phyloP scores from a whole-genome alignment of 2,329 filamentous ascomycete genomes.

The Fusarium albidum region DNA sequence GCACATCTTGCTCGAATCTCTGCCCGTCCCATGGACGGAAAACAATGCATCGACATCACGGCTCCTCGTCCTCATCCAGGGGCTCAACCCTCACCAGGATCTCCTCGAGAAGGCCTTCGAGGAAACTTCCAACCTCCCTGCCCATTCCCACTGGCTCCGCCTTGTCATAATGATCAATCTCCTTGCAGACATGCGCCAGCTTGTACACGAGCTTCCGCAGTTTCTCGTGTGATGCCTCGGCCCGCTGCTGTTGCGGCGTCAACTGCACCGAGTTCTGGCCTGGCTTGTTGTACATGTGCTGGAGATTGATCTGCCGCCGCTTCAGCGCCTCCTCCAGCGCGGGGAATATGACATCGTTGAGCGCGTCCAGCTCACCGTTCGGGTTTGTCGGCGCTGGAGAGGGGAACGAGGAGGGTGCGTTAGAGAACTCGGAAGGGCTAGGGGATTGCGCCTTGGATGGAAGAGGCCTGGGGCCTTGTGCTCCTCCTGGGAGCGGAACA shows the following conservation, averaged over 20 bases:
- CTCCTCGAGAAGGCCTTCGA: constrained; percentile 94
- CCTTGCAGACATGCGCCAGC: constrained; percentile 81
- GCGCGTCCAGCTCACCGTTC: constrained; percentile 79
- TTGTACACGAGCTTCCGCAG: constrained; percentile 84
- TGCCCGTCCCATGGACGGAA: background rate
- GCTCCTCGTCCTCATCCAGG: constrained; percentile 73
- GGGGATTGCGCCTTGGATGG: constrained; percentile 45
- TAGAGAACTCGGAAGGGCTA: constrained; percentile 41
- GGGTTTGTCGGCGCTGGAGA: constrained; percentile 64
- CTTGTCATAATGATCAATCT: constrained; percentile 90
- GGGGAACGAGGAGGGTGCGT: constrained; percentile 61
- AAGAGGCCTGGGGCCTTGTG: constrained; percentile 37
- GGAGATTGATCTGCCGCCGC: constrained; percentile 72
- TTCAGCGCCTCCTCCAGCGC: constrained; percentile 91
- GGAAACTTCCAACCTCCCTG: constrained; percentile 83
- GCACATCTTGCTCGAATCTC: background rate
- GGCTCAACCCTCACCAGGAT: constrained; percentile 92
- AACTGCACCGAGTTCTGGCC: constrained; percentile 50
- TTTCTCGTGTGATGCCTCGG: constrained; percentile 79
- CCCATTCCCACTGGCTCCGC: constrained; percentile 93
- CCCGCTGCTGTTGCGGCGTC: constrained; percentile 72
- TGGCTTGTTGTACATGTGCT: constrained; percentile 58
- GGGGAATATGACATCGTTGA: constrained; percentile 91
- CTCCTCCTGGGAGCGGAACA: constrained; percentile 16
- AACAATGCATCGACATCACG: constrained; percentile 21